Percentiles rank a stretch among this genome's conserved stretches.
These are phyloP conservation scores for Setaria viridis DNA, from an alignment of 202 grass and related monocot genomes.

Conservation along the genomic window DNA sequence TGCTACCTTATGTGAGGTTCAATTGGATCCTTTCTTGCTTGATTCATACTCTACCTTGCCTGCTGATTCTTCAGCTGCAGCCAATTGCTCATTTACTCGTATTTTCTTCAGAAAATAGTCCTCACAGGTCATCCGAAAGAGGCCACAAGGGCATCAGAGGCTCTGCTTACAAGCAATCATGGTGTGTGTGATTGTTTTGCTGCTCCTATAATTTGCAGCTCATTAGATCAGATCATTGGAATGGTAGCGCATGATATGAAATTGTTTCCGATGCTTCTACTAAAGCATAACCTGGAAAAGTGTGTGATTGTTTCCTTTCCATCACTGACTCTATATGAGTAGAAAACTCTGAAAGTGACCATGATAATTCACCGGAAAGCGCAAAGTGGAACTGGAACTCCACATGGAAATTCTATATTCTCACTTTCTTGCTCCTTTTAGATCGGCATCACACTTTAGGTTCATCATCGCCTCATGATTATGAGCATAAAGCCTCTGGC, in stretches of 20 bases:
- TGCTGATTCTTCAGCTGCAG: neutral
- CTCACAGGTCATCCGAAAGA: neutral
- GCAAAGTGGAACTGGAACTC: conserved; percentile 26
- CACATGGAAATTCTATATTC: conserved; percentile 43
- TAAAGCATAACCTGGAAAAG: conserved; percentile 39
- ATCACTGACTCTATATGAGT: neutral
- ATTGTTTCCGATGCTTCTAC: neutral
- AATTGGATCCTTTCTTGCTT: conserved; percentile 6
- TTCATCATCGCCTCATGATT: conserved; percentile 49
- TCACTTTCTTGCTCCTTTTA: conserved; percentile 27
- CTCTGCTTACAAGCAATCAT: conserved; percentile 6
- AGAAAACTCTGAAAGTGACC: neutral
- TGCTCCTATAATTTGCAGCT: conserved; percentile 20
- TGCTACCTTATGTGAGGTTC: neutral
- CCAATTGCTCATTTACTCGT: neutral
- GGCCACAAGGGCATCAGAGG: neutral
- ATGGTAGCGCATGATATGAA: neutral
- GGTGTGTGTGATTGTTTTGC: conserved; percentile 30
- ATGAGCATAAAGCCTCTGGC: conserved; percentile 36
- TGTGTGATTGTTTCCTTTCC: neutral
- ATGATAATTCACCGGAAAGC: conserved; percentile 40
- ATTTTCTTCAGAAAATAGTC: conserved; percentile 1
- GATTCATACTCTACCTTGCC: neutral
- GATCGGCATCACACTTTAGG: neutral
- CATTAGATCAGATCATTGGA: conserved; percentile 27